Evolutionary conservation across 2,329 filamentous ascomycete species (phyloP).

Genomic region (Grosmannia serpens): DNA sequence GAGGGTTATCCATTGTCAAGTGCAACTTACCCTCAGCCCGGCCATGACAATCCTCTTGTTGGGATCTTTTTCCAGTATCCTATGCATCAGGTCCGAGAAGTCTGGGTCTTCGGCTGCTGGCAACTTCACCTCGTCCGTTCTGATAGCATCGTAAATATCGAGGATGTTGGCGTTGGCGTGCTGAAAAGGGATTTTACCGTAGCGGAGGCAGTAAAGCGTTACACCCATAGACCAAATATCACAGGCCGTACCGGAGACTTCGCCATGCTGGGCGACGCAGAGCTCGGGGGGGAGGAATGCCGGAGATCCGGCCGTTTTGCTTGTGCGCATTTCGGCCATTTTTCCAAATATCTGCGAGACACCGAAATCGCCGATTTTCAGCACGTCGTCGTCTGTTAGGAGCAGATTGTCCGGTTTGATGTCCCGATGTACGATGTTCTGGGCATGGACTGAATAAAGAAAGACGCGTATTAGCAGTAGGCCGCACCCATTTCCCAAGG

Average conservation of each 20-base stretch:
- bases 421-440: slow-evolving; percentile 89
- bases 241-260: slow-evolving; percentile 77
- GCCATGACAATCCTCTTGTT: slow-evolving; percentile 71
- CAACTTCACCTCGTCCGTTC: slow-evolving; percentile 52
- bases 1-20: not conserved
- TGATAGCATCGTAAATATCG: slow-evolving; percentile 84
- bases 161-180: slow-evolving; percentile 59
- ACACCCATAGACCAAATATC: slow-evolving; percentile 99
- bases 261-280: slow-evolving; percentile 74
- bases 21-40: slow-evolving; percentile 58
- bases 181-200: slow-evolving; percentile 81
- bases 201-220: slow-evolving; percentile 83
- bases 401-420: slow-evolving; percentile 97
- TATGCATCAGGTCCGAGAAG: slow-evolving; percentile 63
- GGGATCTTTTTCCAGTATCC: slow-evolving; percentile 75
- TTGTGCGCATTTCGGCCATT: slow-evolving; percentile 69
- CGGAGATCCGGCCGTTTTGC: slow-evolving; percentile 87
- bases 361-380: slow-evolving; percentile 98
- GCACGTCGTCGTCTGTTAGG: slow-evolving; percentile 78
- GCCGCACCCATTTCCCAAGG: not conserved
- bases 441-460: slow-evolving; percentile 59
- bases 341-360: slow-evolving; percentile 98
- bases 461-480: not conserved
- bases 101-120: slow-evolving; percentile 51
- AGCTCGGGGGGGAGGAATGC: slow-evolving; percentile 91